These are phyloP conservation scores for Monosporascus sp. DNA, from an alignment of 2,329 filamentous ascomycete species.

Conservation along the genomic window DNA sequence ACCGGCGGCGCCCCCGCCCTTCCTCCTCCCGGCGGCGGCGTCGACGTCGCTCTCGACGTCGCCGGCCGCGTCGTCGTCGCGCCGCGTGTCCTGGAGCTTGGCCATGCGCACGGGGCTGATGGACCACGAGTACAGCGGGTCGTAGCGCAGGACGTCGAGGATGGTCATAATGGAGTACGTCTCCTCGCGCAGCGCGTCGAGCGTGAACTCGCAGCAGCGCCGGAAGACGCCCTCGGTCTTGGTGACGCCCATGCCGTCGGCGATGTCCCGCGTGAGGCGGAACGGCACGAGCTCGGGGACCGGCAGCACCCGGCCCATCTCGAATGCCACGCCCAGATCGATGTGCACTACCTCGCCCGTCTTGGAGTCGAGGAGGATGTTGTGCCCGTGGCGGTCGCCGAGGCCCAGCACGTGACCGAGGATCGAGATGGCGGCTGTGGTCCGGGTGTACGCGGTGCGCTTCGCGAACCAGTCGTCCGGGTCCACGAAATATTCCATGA, in stretches of 20 bases:
- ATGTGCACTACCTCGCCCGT: conserved; percentile 96
- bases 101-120: conserved; percentile 66
- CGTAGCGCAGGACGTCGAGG: conserved; percentile 94
- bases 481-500: conserved; percentile 89
- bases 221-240: conserved; percentile 95
- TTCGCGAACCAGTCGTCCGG: conserved; percentile 95
- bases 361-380: conserved; percentile 85
- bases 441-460: conserved; percentile 85
- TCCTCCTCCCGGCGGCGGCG: conserved; percentile 31
- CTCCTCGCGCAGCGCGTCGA: conserved; percentile 91
- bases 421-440: conserved; percentile 91
- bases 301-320: conserved; percentile 89
- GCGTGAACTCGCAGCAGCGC: conserved; percentile 95
- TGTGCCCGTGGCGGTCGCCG: conserved; percentile 92
- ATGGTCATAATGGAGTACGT: conserved; percentile 98
- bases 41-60: conserved; percentile 35
- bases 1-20: conserved; percentile 15
- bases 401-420: conserved; percentile 89
- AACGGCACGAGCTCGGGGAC: conserved; percentile 96
- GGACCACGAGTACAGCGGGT: conserved; percentile 94
- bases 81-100: conserved; percentile 59
- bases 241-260: conserved; percentile 95
- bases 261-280: conserved; percentile 85
- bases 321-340: conserved; percentile 93
- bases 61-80: conserved; percentile 33